Evolutionary conservation across 2,329 filamentous ascomycete species (phyloP).

Genomic region (Atkinsonella texensis): DNA sequence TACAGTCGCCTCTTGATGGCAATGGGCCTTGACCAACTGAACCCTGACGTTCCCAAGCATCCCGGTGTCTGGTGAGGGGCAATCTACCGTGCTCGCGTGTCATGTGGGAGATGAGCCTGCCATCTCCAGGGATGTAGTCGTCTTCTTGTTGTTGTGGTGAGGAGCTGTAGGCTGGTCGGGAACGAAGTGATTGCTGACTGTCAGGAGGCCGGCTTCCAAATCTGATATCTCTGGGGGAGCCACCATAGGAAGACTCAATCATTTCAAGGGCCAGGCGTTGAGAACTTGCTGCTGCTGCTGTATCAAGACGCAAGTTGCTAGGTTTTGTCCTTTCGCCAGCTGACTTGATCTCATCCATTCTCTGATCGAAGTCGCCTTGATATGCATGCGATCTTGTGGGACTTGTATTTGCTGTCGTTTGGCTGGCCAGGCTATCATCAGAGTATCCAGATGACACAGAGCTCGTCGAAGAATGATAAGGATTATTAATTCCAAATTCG

Average conservation of each 20-base stretch:
- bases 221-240: slow-evolving; percentile 13
- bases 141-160: slow-evolving; percentile 1
- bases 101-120: background rate
- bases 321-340: slow-evolving; percentile 29
- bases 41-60: slow-evolving; percentile 15
- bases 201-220: slow-evolving; percentile 3
- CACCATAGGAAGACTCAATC: slow-evolving; percentile 17
- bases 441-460: slow-evolving; percentile 56
- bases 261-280: slow-evolving; percentile 14
- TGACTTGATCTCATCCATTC: slow-evolving; percentile 45
- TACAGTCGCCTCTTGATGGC: slow-evolving; percentile 61
- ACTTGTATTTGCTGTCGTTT: slow-evolving; percentile 47
- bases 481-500: slow-evolving; percentile 50
- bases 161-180: slow-evolving; percentile 4
- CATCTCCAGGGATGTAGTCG: background rate
- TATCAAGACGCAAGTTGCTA: slow-evolving; percentile 22
- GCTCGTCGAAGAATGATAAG: slow-evolving; percentile 51
- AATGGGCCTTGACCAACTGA: slow-evolving; percentile 27
- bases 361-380: slow-evolving; percentile 33
- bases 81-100: background rate
- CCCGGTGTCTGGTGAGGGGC: background rate
- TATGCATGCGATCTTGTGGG: slow-evolving; percentile 20
- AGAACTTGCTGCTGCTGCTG: slow-evolving; percentile 16
- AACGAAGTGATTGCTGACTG: background rate
- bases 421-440: slow-evolving; percentile 43